Evolutionary conservation across 495 filamentous ascomycete species (phyloP), one percentile per base, ranked within the genome.

Genomic region (Zalerion maritima): DNA sequence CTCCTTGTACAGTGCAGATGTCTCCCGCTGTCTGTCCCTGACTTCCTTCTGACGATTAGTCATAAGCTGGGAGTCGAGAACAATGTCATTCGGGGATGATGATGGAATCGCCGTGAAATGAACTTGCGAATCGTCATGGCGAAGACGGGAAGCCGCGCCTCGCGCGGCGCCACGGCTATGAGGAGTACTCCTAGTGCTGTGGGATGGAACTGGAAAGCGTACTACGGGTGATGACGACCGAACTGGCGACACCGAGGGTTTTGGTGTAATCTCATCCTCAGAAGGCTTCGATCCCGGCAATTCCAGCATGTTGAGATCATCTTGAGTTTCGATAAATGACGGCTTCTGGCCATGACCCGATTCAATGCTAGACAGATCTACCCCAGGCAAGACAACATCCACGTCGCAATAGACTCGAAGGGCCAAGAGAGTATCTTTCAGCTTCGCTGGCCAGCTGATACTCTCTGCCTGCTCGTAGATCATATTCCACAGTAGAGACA

Each of bases 41-140:
- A 78, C 64, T 36, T 84, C 80, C 34, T 64, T 73, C 42, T 84
- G 82, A 13, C 68, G 73, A 26, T 81, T 75, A 0, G 81, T 89
- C 21, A 86, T 47, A 3, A 72, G 41, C 38, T 81, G 78, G 3
- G 74, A 76, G 16, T 80, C 71, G 16, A 60, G 37, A 3, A 35
- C 39, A 7, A 44, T 40, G 2, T 39, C 38, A 6, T 40, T 36
- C 2, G 53, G 51, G 3, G 73, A 64, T 0, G 73, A 70, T 3
- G 66, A 69, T 7, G 67, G 64, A 27, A 86, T 71, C 1, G 72
- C 48, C 4, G 72, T 67, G 40, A 86, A 89, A 24, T 81, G 60
- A 18, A 87, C 61, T 37, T 86, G 80, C 4, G 81, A 84, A 48
- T 86, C 68, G 39, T 86, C 66, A 41, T 89, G 81, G 16, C 73